phyloP scores from a whole-genome alignment of 2,329 filamentous ascomycete species.

The Pseudopyrenochaeta lycopersici region DNA sequence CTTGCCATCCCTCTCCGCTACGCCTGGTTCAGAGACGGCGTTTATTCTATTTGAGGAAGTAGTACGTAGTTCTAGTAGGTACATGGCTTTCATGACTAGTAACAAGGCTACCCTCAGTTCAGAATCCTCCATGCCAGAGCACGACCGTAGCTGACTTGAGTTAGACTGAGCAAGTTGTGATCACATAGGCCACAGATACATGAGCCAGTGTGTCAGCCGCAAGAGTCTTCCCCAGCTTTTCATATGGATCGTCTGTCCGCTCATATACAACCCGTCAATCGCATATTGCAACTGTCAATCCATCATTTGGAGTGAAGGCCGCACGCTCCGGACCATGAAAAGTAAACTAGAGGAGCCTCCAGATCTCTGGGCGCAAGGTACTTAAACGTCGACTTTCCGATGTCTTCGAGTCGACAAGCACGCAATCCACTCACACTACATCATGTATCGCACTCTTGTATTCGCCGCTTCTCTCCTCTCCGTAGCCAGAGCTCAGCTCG shows the following conservation, averaged over 20 bases:
- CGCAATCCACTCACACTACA: constrained; percentile 12
- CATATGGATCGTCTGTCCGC: constrained; percentile 13
- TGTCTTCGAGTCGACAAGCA: not conserved
- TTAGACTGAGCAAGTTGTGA: constrained; percentile 5
- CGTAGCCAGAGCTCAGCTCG: constrained; percentile 56
- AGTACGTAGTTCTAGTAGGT: not conserved
- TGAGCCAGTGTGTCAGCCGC: constrained; percentile 3
- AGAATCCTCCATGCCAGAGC: not conserved
- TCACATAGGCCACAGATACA: constrained; percentile 13
- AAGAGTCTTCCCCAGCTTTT: not conserved
- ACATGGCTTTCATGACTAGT: not conserved
- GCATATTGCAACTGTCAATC: constrained; percentile 10
- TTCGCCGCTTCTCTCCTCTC: constrained; percentile 57
- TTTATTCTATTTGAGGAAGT: not conserved
- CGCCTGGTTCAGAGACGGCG: not conserved
- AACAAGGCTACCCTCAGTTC: not conserved
- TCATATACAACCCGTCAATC: constrained; percentile 7
- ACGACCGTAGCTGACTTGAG: not conserved
- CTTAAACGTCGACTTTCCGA: constrained; percentile 13
- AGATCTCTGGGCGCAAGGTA: not conserved
- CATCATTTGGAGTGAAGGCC: constrained; percentile 6
- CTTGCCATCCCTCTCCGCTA: not conserved
- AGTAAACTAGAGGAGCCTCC: not conserved
- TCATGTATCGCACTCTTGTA: constrained; percentile 46
- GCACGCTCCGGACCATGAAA: constrained; percentile 7